These are phyloP conservation scores for Erysimum pusillum DNA, from an alignment of 441 rosid species.

Conservation along the genomic window DNA sequence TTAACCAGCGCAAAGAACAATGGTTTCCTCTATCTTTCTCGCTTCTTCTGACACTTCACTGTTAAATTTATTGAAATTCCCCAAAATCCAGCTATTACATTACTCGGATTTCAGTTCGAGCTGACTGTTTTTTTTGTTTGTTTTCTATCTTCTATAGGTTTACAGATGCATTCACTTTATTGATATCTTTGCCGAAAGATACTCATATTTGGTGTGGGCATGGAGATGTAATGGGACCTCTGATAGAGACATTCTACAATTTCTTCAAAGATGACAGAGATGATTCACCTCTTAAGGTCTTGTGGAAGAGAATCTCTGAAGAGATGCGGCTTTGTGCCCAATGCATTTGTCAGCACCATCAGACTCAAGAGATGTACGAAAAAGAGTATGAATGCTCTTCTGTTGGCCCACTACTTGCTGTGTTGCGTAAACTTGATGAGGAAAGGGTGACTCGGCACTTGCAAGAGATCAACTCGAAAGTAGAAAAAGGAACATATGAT, in stretches of 20 bases:
- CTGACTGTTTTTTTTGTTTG: slow-evolving; percentile 16
- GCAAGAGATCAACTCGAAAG: slow-evolving; percentile 71
- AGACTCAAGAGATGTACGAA: slow-evolving; percentile 81
- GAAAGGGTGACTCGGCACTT: slow-evolving; percentile 85
- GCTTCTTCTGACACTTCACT: slow-evolving; percentile 16
- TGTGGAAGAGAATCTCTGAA: slow-evolving; percentile 84
- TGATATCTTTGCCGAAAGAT: slow-evolving; percentile 76
- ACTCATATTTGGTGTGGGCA: slow-evolving; percentile 89
- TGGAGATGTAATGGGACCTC: slow-evolving; percentile 91
- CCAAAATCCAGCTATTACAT: slow-evolving; percentile 1
- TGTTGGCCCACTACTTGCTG: slow-evolving; percentile 85
- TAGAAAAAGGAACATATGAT: slow-evolving; percentile 68
- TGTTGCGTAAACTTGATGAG: slow-evolving; percentile 81
- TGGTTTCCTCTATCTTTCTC: slow-evolving; percentile 57
- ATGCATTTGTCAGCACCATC: slow-evolving; percentile 95
- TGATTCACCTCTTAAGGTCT: slow-evolving; percentile 81
- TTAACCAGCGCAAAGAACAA: slow-evolving; percentile 81
- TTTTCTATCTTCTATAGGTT: slow-evolving; percentile 63
- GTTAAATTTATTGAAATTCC: neutral
- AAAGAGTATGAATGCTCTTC: slow-evolving; percentile 77
- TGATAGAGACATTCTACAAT: slow-evolving; percentile 90
- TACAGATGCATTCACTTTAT: slow-evolving; percentile 75
- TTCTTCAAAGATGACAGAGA: slow-evolving; percentile 74
- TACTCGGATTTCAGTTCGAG: neutral
- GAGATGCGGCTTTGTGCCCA: slow-evolving; percentile 84